phyloP scores from a whole-genome alignment of 768 basidiomycete genomes.

The Trametes sanguinea region DNA sequence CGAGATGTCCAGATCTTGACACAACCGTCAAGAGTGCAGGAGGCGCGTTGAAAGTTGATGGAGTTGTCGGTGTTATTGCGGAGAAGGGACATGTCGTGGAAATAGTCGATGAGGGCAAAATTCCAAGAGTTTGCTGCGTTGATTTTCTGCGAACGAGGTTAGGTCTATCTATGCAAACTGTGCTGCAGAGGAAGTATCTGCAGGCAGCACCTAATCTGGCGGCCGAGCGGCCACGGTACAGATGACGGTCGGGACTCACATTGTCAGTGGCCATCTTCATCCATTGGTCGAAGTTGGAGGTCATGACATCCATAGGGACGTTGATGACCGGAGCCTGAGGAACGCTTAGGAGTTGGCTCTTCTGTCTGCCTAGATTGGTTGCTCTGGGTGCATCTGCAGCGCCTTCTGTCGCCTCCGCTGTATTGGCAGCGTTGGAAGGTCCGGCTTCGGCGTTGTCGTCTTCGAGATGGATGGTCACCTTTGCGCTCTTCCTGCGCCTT shows the following conservation, averaged over 20 bases:
- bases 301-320: slow-evolving; percentile 81
- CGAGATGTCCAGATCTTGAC: slow-evolving; percentile 99
- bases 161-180: no score
- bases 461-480: slow-evolving; percentile 44
- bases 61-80: slow-evolving; percentile 92
- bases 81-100: slow-evolving; percentile 95
- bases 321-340: slow-evolving; percentile 58
- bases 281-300: slow-evolving; percentile 96
- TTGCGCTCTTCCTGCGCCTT: slow-evolving; percentile 76
- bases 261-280: slow-evolving; percentile 99
- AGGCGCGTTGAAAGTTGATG: slow-evolving; percentile 99
- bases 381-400: slow-evolving; percentile 21
- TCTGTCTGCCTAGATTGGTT: slow-evolving; percentile 51
- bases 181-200: no score
- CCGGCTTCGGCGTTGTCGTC: slow-evolving; percentile 58
- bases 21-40: slow-evolving; percentile 95
- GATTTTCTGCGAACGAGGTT: slow-evolving; percentile 76
- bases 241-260: slow-evolving; percentile 47
- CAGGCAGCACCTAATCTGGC: no score
- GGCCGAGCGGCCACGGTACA: no score
- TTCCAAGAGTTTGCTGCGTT: slow-evolving; percentile 97
- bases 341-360: slow-evolving; percentile 61
- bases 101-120: slow-evolving; percentile 97
- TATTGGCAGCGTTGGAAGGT: slow-evolving; percentile 49
- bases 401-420: slow-evolving; percentile 45